Conservation (phyloP, 208 protist species). For the Entamoeba dispar region DNA sequence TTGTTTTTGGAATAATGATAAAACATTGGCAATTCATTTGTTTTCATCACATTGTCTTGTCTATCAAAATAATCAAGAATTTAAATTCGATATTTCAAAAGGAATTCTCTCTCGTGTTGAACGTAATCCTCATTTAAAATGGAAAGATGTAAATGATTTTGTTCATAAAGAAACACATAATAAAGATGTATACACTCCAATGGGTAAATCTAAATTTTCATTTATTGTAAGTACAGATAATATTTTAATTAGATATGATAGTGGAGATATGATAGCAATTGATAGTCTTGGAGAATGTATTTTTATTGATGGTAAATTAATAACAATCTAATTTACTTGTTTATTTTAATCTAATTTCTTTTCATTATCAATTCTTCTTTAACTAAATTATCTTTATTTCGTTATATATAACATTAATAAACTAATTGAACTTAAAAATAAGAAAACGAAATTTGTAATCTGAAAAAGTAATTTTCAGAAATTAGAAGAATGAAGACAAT, state of each 20-base stretch:
- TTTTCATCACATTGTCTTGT: not conserved
- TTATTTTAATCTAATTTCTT: not conserved
- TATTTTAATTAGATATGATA: not conserved
- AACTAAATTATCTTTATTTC: too few species aligned
- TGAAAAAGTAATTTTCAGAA: not conserved
- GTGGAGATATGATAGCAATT: not conserved
- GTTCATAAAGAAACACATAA: not conserved
- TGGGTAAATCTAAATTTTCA: not conserved
- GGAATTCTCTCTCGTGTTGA: not conserved
- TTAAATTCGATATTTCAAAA: not conserved
- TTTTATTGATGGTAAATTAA: not conserved
- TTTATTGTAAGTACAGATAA: not conserved
- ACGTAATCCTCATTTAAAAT: not conserved
- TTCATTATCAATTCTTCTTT: too few species aligned
- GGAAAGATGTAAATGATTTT: not conserved
- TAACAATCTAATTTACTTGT: not conserved
- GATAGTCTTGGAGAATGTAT: not conserved
- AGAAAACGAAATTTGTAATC: not conserved
- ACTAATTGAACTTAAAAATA: not conserved
- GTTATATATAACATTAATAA: too few species aligned
- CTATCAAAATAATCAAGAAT: not conserved
- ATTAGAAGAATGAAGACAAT: not conserved
- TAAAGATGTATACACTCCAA: not conserved
- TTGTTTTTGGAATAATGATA: not conserved
- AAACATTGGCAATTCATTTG: not conserved